phyloP scores from a whole-genome alignment of 345 rosid genomes.

The Gossypium australe region DNA sequence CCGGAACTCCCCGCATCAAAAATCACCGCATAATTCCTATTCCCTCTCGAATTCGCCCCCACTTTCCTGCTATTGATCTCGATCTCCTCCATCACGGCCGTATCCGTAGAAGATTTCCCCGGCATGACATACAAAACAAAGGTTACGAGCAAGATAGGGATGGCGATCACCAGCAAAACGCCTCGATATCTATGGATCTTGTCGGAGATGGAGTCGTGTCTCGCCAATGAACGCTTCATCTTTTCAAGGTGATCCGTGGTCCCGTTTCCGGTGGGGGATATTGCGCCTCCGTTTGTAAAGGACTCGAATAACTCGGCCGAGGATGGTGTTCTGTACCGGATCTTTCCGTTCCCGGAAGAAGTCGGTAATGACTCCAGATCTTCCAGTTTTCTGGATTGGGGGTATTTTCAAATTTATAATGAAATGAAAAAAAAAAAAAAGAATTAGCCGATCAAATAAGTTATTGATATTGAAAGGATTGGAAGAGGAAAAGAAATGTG shows the following conservation, averaged over 20 bases:
- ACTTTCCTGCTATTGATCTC: constrained; percentile 41
- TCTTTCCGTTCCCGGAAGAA: constrained; percentile 69
- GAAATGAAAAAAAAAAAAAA: neutral
- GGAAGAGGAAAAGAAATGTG: neutral
- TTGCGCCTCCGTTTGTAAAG: constrained; percentile 24
- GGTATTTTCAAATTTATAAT: constrained; percentile 16
- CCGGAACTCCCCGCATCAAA: constrained; percentile 98
- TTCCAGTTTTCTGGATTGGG: constrained; percentile 21
- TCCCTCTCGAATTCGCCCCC: constrained; percentile 31
- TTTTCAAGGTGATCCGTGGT: constrained; percentile 31
- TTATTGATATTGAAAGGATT: neutral
- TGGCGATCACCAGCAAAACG: constrained; percentile 50
- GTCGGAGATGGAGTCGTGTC: constrained; percentile 57
- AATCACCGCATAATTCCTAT: constrained; percentile 63
- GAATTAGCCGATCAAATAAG: neutral
- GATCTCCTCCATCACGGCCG: constrained; percentile 34
- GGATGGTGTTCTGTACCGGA: constrained; percentile 85
- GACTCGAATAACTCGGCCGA: constrained; percentile 49
- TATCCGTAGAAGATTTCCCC: constrained; percentile 36
- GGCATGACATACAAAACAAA: constrained; percentile 64
- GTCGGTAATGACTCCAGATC: constrained; percentile 74
- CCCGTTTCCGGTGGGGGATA: constrained; percentile 30
- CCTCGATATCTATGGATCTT: constrained; percentile 74
- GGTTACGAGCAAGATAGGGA: constrained; percentile 56
- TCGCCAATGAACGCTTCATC: constrained; percentile 47